Evolutionary conservation across 2,329 filamentous ascomycete genomes (phyloP), one percentile per base, ranked within the genome.

Genomic region (Pestalotiopsis sp.): DNA sequence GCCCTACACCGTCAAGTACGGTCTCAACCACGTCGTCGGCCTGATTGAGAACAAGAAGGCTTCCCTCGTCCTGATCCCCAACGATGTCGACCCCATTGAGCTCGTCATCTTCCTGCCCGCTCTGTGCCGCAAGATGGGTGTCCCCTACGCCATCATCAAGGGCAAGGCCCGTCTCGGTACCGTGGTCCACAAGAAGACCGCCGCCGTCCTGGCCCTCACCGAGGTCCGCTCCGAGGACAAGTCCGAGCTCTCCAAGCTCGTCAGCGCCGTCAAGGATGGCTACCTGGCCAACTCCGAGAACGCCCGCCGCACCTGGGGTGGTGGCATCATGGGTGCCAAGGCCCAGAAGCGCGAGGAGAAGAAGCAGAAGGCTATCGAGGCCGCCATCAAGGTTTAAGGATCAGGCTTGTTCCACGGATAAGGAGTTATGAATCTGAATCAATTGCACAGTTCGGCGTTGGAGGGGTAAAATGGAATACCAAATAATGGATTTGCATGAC

Each of bases 1-100:
- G 93, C 96, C 96, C 80, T 99, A 98, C 86, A 87, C 92, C 75
- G 94, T 96, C 89, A 99, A 99, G 92, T 99, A 98, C 86, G 96
- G 96, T 88, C 91, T 99, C 79, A 99, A 99, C 92, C 96, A 99
- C 89, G 96, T 99, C 74, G 94, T 97, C 75, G 94, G 93, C 75
- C 89, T 97, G 77, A 93, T 97, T 78, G 94, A 97, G 91, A 98
- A 98, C 90, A 99, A 99, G 94, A 99, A 99, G 92, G 95, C 96
- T 75, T 91, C 93, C 72, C 90, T 99, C 74, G 97, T 99, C 81
- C 91, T 99, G 77, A 99, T 99, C 82, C 93, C 96, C 83, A 97
- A 99, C 88, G 96, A 99, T 82, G 97, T 99, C 78, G 96, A 99
- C 89, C 96, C 96, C 79, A 99, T 99, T 81, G 96, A 99, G 90